Conservation (phyloP, 371 early-diverging fungal species). For the Mortierella sp. region DNA sequence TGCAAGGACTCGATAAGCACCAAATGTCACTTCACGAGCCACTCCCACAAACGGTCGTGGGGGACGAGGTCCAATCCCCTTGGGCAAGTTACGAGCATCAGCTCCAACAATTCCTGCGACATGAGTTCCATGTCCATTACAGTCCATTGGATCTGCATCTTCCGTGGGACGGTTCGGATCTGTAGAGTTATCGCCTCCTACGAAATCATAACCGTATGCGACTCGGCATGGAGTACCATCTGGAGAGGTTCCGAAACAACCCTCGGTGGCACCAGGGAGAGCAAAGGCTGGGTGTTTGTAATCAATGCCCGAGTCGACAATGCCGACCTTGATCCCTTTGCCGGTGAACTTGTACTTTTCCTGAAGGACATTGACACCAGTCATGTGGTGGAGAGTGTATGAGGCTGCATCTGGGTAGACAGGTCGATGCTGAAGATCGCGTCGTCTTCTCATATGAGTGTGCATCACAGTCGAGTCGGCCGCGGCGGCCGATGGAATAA, state of each 20-base stretch:
- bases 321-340: conserved; percentile 69
- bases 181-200: conserved; percentile 56
- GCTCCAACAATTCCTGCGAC: conserved; percentile 60
- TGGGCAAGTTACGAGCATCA: conserved; percentile 21
- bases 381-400: conserved; percentile 55
- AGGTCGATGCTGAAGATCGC: too few species aligned
- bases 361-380: conserved; percentile 28
- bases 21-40: conserved; percentile 64
- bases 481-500: neutral
- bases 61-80: neutral
- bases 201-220: conserved; percentile 64
- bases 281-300: conserved; percentile 80
- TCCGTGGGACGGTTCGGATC: conserved; percentile 51
- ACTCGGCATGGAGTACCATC: conserved; percentile 61
- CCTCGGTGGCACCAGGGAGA: conserved; percentile 78
- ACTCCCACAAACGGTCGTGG: conserved; percentile 56
- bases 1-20: conserved; percentile 68
- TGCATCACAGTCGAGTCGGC: too few species aligned
- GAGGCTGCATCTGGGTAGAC: neutral
- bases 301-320: conserved; percentile 65
- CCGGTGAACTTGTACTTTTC: conserved; percentile 53
- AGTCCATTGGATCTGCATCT: conserved; percentile 64
- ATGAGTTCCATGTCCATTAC: conserved; percentile 74
- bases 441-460: too few species aligned
- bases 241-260: conserved; percentile 54